Base-by-base conservation (phyloP, 768 basidiomycete genomes). In the Pulveroboletus ravenelii region DNA sequence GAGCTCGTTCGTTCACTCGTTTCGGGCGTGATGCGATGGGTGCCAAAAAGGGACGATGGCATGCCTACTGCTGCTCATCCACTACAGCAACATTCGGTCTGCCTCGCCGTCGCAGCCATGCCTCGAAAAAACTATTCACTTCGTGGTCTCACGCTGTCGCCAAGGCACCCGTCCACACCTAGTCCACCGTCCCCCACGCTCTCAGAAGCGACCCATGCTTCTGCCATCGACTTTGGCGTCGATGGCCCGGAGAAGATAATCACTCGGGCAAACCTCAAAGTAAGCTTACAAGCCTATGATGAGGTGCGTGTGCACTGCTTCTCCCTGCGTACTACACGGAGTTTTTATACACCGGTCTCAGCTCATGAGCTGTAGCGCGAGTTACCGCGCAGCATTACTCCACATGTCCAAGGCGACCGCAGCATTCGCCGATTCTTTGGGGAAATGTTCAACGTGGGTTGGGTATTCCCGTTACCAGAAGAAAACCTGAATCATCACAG, bases 401-500 rank as follows among this genome's bases (percentile, higher is more conserved):
- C 78, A 80, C 27, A 84, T 95, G 81, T 87, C 89, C 34, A 82
- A 81, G 48, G 90, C 84, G 17, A 90, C 89, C 8, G 88, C 91
- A 38, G 76, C 78, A 3, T 91, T 96, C 60, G 93, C 93, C 32
- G 83, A 87, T 65, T 85, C 93, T 23, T 79, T 95, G 78, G 85
- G 90, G 68, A 76, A 77, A 48, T 93, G 92, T 54, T 82, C 92
- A 48, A 80, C 83, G 90, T 93, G 62, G 53, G 84, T 71, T 42
- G 37, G 15, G 39, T 29, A 17, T 18, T 27, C 31, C 14, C 32
- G 2, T 40, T 17, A n/a, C 35, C 27, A 9, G 18, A 36, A 43
- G 44, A 6, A n/a, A 42, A 13, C 32, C 34, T 50, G 34, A 54
- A 25, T 13, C 32, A 20, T 27, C 50, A 6, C 57, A 89, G 88